Evolutionary conservation across 2,329 filamentous ascomycete species (phyloP).

Genomic region (Monilinia polystroma): DNA sequence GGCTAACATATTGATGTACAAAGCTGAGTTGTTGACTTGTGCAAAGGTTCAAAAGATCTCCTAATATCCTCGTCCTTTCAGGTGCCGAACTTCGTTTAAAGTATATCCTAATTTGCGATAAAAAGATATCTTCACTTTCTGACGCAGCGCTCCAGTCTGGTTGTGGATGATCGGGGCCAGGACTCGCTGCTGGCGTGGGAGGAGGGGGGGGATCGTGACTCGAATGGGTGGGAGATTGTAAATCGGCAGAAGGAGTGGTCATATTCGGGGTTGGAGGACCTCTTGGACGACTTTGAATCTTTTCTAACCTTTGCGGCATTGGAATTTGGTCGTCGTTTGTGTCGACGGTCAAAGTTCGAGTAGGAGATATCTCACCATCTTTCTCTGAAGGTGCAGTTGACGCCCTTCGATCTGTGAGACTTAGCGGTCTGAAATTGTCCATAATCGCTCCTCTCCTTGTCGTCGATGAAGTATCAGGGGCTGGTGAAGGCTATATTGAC

Average conservation of each 20-base stretch:
- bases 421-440: constrained; percentile 49
- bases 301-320: constrained; percentile 49
- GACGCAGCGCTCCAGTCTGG: constrained; percentile 75
- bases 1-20: constrained; percentile 93
- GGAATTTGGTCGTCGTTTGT: constrained; percentile 44
- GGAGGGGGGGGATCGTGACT: constrained; percentile 55
- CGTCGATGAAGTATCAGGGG: no score
- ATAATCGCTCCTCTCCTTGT: constrained; percentile 27
- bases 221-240: constrained; percentile 47
- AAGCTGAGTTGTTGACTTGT: constrained; percentile 95
- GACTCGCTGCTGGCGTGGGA: constrained; percentile 64
- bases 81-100: constrained; percentile 75
- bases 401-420: constrained; percentile 61
- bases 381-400: constrained; percentile 53
- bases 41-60: constrained; percentile 88
- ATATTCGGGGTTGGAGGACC: constrained; percentile 67
- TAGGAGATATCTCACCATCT: constrained; percentile 44
- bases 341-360: constrained; percentile 49
- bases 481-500: background rate
- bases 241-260: constrained; percentile 62
- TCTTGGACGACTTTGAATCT: constrained; percentile 53
- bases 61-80: constrained; percentile 77
- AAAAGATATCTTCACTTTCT: constrained; percentile 78
- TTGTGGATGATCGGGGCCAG: constrained; percentile 59
- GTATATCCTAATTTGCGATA: constrained; percentile 74